Evolutionary conservation across 164 flowering plant species (phyloP).

Genomic region (Tinospora cordifolia): DNA sequence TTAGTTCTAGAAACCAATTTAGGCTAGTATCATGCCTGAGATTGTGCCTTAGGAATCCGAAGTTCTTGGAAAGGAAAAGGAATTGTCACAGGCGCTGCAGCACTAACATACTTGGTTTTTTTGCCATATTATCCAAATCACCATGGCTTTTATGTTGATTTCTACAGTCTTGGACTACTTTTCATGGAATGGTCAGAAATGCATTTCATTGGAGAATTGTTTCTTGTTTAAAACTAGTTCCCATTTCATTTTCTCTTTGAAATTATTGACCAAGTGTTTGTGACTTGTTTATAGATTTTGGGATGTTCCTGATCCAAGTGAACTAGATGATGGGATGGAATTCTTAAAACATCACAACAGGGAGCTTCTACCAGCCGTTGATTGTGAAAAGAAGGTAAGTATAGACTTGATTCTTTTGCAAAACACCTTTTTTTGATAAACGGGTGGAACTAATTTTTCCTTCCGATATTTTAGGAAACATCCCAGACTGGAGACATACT

Average conservation of each 20-base stretch:
- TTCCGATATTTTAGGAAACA: constrained; percentile 33
- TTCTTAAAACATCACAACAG: constrained; percentile 22
- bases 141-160: neutral
- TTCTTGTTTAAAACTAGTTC: no score
- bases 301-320: constrained; percentile 37
- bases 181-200: no score
- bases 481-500: constrained; percentile 49
- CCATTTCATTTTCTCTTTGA: neutral
- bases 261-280: neutral
- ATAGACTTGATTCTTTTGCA: neutral
- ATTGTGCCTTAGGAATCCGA: no score
- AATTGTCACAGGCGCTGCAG: no score
- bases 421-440: constrained; percentile 8
- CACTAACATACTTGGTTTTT: no score
- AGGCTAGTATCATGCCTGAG: no score
- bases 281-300: constrained; percentile 39
- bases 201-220: no score
- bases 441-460: constrained; percentile 3
- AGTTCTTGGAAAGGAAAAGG: no score
- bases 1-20: no score
- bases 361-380: constrained; percentile 29
- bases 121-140: neutral
- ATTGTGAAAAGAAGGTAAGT: constrained; percentile 69
- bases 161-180: no score
- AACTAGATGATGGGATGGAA: constrained; percentile 29